These are phyloP conservation scores for Nannizziopsis barbatae DNA, from an alignment of 2,329 filamentous ascomycete genomes.

Conservation along the genomic window DNA sequence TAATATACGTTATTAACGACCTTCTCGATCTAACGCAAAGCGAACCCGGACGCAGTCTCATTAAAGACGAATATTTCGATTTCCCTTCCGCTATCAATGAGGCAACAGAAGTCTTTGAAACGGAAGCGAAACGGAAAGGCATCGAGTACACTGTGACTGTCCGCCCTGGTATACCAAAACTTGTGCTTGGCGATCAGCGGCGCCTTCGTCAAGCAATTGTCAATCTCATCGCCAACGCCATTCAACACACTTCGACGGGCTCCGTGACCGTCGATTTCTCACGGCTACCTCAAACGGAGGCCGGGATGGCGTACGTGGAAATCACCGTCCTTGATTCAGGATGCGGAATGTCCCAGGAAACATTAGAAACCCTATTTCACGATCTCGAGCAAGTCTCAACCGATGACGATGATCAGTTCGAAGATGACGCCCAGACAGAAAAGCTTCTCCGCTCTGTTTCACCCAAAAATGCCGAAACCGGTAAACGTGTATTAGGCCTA, in stretches of 20 bases:
- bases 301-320: neutral
- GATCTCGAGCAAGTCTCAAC: constrained; percentile 5
- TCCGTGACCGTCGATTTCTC: constrained; percentile 1
- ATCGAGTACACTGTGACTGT: constrained; percentile 1
- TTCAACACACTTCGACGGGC: constrained; percentile 1
- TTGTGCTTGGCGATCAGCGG: constrained; percentile 4
- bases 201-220: constrained; percentile 3
- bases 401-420: neutral
- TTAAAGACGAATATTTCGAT: constrained; percentile 6
- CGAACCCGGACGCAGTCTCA: neutral
- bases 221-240: constrained; percentile 6
- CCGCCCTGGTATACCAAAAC: neutral
- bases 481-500: constrained; percentile 3
- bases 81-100: neutral
- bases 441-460: neutral
- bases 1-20: constrained; percentile 8
- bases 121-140: constrained; percentile 3
- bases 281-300: neutral
- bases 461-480: neutral
- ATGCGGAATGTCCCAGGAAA: constrained; percentile 5
- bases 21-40: constrained; percentile 5
- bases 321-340: constrained; percentile 3
- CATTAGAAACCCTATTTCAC: neutral
- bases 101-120: constrained; percentile 2
- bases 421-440: neutral